Conservation (phyloP, 495 filamentous ascomycete species). For the Hypomontagnella monticulosa region DNA sequence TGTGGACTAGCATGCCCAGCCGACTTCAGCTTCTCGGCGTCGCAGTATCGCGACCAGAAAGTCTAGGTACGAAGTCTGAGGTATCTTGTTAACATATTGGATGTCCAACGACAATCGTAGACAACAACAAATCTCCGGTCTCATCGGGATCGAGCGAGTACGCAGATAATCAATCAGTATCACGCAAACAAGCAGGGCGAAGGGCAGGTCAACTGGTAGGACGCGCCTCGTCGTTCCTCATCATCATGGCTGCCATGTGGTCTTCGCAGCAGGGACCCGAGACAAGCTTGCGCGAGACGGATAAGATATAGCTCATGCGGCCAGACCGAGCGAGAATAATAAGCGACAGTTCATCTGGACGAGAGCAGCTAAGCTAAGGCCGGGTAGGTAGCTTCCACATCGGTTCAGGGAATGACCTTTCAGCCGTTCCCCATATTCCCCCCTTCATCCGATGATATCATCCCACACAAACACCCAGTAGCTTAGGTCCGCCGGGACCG, state of each 20-base stretch:
- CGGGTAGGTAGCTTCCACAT: neutral
- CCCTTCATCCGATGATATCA: slow-evolving; percentile 13
- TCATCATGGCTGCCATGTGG: slow-evolving; percentile 6
- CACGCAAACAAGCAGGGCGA: neutral
- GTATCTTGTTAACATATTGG: too few relatives aligned
- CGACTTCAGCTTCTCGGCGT: too few relatives aligned
- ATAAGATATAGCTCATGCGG: slow-evolving; percentile 11
- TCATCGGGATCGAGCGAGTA: too few relatives aligned
- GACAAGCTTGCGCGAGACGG: slow-evolving; percentile 12
- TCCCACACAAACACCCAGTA: neutral
- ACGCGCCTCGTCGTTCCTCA: too few relatives aligned
- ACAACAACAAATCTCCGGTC: too few relatives aligned
- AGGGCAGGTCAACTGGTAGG: too few relatives aligned
- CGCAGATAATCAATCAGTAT: too few relatives aligned
- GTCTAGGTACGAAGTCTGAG: too few relatives aligned
- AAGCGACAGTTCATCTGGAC: too few relatives aligned
- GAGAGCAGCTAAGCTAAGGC: neutral
- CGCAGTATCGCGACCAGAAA: too few relatives aligned
- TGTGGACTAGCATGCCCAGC: too few relatives aligned
- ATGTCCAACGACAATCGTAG: too few relatives aligned
- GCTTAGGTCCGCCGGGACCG: slow-evolving; percentile 5
- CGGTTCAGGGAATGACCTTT: neutral
- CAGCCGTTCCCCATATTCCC: neutral
- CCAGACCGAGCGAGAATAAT: slow-evolving; percentile 2
- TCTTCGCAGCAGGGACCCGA: slow-evolving; percentile 24